Evolutionary conservation across 768 basidiomycete genomes (phyloP).

Genomic region (Polyporus arcularius): DNA sequence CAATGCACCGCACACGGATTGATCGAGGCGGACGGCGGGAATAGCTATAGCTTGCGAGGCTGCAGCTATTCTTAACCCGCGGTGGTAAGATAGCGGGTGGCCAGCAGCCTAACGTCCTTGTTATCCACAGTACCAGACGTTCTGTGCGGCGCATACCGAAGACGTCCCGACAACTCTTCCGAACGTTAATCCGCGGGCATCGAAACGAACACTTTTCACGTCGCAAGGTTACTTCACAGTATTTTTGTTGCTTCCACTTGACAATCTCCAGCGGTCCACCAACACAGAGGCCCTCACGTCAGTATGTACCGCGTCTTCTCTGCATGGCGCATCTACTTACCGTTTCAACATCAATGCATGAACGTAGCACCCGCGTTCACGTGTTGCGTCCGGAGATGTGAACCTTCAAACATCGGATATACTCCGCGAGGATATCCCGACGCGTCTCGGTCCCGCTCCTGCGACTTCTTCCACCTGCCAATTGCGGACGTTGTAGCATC

Average conservation of each 20-base stretch:
- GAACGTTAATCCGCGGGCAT: background rate
- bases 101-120: background rate
- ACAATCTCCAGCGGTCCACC: too few species aligned
- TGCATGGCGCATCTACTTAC: too few species aligned
- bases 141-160: background rate
- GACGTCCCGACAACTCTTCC: background rate
- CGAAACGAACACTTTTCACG: background rate
- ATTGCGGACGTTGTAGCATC: background rate
- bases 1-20: too few species aligned
- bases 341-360: too few species aligned
- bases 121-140: too few species aligned
- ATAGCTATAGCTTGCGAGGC: too few species aligned
- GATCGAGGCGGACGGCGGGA: too few species aligned
- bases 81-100: background rate
- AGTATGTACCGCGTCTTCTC: too few species aligned
- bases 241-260: background rate
- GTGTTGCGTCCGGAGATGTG: background rate
- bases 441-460: conserved; percentile 7
- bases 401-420: conserved; percentile 19
- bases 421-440: conserved; percentile 20
- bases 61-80: background rate
- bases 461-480: background rate
- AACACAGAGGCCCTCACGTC: too few species aligned
- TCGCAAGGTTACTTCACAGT: background rate
- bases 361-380: background rate